Conservation (phyloP, 78 protist genomes). For the Cavenderia fasciculata region DNA sequence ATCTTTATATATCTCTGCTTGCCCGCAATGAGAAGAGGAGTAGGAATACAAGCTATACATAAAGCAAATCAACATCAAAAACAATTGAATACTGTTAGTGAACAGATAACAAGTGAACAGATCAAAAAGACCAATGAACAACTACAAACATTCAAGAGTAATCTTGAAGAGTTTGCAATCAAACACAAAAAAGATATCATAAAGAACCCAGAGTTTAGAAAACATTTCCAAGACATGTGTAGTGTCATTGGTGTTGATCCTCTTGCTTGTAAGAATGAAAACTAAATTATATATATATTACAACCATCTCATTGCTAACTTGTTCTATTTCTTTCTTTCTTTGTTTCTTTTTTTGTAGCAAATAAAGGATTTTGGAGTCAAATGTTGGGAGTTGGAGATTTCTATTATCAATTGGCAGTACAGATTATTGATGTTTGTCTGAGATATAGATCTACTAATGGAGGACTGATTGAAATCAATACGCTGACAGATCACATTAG, state of each 20-base stretch:
- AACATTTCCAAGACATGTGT: constrained; percentile 93
- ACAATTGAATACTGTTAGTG: constrained; percentile 70
- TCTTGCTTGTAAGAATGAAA: constrained; percentile 71
- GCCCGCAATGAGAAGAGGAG: constrained; percentile 87
- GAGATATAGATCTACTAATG: constrained; percentile 84
- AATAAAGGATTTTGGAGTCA: constrained; percentile 96
- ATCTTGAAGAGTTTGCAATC: constrained; percentile 91
- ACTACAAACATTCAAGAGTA: constrained; percentile 73
- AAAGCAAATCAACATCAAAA: constrained; percentile 63
- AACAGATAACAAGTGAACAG: constrained; percentile 67
- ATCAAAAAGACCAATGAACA: constrained; percentile 77
- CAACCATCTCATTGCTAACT: not conserved
- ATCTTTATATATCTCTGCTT: no score
- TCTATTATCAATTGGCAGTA: constrained; percentile 95
- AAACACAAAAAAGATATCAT: constrained; percentile 87
- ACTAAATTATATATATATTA: not conserved
- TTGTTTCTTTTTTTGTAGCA: constrained; percentile 31
- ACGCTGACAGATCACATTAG: constrained; percentile 62
- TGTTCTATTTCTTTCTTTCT: not conserved
- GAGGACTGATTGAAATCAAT: constrained; percentile 91
- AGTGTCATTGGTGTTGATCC: constrained; percentile 95
- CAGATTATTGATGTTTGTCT: constrained; percentile 94
- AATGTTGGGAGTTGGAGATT: constrained; percentile 96
- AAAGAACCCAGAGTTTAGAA: constrained; percentile 92
- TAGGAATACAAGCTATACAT: constrained; percentile 73